Evolutionary conservation across 345 rosid species (phyloP), one percentile per base, ranked within the genome.

Genomic region (Ricinus communis): DNA sequence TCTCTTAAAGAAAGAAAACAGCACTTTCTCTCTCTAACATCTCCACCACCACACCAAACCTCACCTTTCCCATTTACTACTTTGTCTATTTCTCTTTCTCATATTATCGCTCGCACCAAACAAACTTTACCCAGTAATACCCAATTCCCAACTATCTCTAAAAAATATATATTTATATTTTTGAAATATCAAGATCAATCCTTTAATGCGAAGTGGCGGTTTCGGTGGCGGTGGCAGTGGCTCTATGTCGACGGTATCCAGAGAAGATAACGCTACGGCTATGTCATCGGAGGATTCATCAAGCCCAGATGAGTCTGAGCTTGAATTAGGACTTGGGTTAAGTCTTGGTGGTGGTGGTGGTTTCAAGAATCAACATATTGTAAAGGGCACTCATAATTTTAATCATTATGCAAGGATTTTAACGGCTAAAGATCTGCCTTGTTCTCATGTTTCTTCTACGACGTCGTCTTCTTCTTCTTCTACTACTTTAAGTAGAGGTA

Each of bases 251-350:
- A 81, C 91, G 56, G 77, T 85, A 76, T 88, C 90, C 10, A 82
- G 79, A 60, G 72, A 62, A 19, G 70, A 69, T 16, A 75, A 63
- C 66, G 62, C 80, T 52, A 9, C 47, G 2, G 89, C 76, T 21
- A 77, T 86, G 36, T 90, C 96, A 3, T 87, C 88, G 14, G 97
- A 87, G 81, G 97, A 86, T 74, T 93, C 98, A 51, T 91, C 93
- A 36, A 79, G 78, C 71, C 90, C 96, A 0, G 79, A 71, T 36
- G 96, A 86, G 65, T 77, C 28, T 38, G 93, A 83, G 68, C 82
- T 87, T 3, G 91, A 88, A 52, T 78, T 85, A 50, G 90, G 90
- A 47, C 93, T 91, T 46, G 88, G 85, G 19, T 66, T 93, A 81
- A 82, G 90, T 68, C 80, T 89, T 14, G 85, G 80, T 27, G 65